These are phyloP conservation scores for Ascomycota sp. DNA, from an alignment of 2,329 filamentous ascomycete genomes.

Conservation along the genomic window DNA sequence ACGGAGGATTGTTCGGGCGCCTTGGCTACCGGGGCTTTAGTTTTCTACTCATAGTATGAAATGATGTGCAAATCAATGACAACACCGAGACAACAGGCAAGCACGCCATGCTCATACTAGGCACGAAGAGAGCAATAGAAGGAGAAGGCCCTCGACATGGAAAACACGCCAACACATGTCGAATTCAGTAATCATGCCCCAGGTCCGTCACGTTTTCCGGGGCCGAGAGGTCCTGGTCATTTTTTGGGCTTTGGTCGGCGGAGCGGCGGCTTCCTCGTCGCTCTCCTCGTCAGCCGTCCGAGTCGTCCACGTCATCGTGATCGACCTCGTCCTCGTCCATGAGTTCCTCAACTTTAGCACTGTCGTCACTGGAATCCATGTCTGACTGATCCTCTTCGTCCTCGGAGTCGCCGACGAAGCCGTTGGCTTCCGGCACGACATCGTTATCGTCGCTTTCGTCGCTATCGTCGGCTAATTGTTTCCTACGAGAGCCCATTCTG, in stretches of 20 bases:
- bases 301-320: conserved; percentile 30
- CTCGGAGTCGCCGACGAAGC: conserved; percentile 34
- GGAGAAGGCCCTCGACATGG: too few relatives aligned
- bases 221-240: conserved; percentile 13
- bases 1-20: too few relatives aligned
- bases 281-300: conserved; percentile 33
- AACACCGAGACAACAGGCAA: too few relatives aligned
- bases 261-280: conserved; percentile 25
- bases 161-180: too few relatives aligned
- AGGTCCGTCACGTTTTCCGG: conserved; percentile 13
- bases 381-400: conserved; percentile 33
- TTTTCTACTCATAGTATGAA: too few relatives aligned
- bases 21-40: too few relatives aligned
- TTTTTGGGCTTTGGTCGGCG: conserved; percentile 25
- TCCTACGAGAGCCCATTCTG: too few relatives aligned
- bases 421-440: conserved; percentile 33
- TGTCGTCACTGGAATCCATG: conserved; percentile 22
- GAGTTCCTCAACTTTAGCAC: conserved; percentile 16
- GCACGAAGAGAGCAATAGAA: too few relatives aligned
- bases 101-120: too few relatives aligned
- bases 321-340: conserved; percentile 29
- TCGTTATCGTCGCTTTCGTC: conserved; percentile 40
- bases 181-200: not conserved
- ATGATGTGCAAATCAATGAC: too few relatives aligned
- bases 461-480: conserved; percentile 22